Base-by-base conservation (phyloP, 2,329 filamentous ascomycete species). In the Chaetoscypha palmicola region DNA sequence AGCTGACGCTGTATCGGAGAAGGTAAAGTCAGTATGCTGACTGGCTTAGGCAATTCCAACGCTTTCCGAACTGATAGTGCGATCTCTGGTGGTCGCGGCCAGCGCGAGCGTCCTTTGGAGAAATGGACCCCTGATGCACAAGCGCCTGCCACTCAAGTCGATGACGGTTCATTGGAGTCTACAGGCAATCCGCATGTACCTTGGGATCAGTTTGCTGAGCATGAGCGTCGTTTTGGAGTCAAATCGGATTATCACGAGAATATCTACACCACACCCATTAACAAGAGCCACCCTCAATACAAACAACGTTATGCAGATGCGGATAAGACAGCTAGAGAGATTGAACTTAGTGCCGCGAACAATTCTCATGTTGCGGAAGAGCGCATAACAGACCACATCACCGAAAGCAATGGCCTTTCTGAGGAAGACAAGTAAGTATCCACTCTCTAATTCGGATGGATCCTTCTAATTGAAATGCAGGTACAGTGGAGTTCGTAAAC, bases 151-250 rank as follows among this genome's bases (percentile, higher is more conserved):
- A n/a, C n/a, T n/a, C 79, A 82, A 50, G 74, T 74, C 21, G 64
- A 77, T 31, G 83, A 90, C 58, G 72, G 86, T 52, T 83, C 83
- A 37, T 72, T 96, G 19, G 88, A 92, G 57, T 56, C 59, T 2
- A 46, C 41, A 17, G 47, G 42, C 39, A 51, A 39, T 38, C 54
- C 51, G 43, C 37, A 58, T 12, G 63, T 59, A 21, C 55, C 53
- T 35, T 98, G 92, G 92, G 91, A 98, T 62, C 92, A 98, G 64
- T 98, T 98, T 60, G 85, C 86, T 46, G 82, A 77, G 50, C 97
- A 97, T 59, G 86, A 94, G 66, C 76, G 80, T 44, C 78, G 88
- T 22, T 97, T 95, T 60, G 92, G 92, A 26, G 68, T 94, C 30
- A 87, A 80, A 65, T 92, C 85, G 41, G 88, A 89, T 57, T 98